phyloP scores from a whole-genome alignment of 192 early-diverging fungal genomes.

The Backusella sp. region DNA sequence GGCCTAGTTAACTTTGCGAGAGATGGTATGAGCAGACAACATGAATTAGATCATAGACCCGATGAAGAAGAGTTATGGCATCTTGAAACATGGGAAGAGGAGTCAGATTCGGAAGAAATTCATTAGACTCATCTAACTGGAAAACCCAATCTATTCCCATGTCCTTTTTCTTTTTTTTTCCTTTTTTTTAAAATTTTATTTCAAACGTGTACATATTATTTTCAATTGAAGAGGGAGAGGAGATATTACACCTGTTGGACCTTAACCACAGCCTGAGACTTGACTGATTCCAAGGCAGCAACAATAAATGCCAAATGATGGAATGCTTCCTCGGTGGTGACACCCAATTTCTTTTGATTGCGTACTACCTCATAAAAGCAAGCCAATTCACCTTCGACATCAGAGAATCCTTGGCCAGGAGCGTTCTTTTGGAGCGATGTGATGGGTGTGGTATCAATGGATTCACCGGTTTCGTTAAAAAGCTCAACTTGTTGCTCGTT shows the following conservation, averaged over 20 bases:
- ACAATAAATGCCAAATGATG: conserved; percentile 39
- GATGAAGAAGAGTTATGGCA: conserved; percentile 13
- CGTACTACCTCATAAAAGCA: conserved; percentile 28
- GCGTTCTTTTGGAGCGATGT: neutral
- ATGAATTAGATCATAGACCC: neutral
- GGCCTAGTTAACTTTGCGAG: neutral
- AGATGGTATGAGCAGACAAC: neutral
- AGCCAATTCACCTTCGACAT: conserved; percentile 37
- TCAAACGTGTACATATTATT: neutral
- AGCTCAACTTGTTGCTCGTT: conserved; percentile 14
- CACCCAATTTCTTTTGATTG: conserved; percentile 7
- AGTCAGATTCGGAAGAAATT: neutral
- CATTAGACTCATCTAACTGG: neutral
- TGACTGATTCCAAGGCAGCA: conserved; percentile 31
- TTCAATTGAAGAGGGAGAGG: neutral
- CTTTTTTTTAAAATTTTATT: neutral
- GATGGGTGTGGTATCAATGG: conserved; percentile 3
- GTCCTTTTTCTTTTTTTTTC: neutral
- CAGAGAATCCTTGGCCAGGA: conserved; percentile 15
- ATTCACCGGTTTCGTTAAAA: conserved; percentile 14
- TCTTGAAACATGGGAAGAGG: conserved; percentile 1
- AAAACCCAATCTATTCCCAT: neutral
- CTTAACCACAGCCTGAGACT: conserved; percentile 15
- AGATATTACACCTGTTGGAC: neutral
- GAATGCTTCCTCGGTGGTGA: conserved; percentile 28